Evolutionary conservation across 1,139 yeast species (phyloP), one percentile per base, ranked within the genome.

Genomic region (Blastobotrys aristatus): DNA sequence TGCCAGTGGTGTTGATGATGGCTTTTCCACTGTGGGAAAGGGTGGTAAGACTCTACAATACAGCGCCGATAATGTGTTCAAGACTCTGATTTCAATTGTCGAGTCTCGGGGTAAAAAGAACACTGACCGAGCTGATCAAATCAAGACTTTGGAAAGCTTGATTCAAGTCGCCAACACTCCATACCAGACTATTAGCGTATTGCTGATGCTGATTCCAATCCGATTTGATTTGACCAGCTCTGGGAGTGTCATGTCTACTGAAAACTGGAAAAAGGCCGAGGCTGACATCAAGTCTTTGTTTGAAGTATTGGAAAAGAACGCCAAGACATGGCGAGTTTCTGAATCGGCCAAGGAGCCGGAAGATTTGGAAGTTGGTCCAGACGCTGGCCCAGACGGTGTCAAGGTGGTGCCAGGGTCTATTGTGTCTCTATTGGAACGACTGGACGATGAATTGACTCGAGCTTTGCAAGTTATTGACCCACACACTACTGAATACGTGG

Each of bases 71-170:
- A 72, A 73, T 55, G 82, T 90, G 48, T 88, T 90, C 73, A 74
- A 82, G 51, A 80, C 86, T 38, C 75, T 92, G 64, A 79, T 83
- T 64, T 71, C 80, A 48, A 82, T 94, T 53, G 73, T 86, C 54
- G 98, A 92, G 67, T 76, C 90, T 44, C 84, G 98, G 70, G 98
- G 98, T 74, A 90, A 90, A 74, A 92, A 88, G 76, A 88, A 87
- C 67, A 84, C 89, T 55, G 96, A 92, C 67, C 80, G 83, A 58
- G 70, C 66, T 53, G 96, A 86, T 66, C 96, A 92, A 68, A 78
- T 89, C 56, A 72, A 72, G 54, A 74, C 75, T 41, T 75, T 92
- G 64, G 96, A 86, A 68, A 73, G 73, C 40, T 74, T 88, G 55
- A 68, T 84, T 55, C 63, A 67, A 17, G 70, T 75, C 31, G 73